A percentile compares a stretch with the other conserved stretches of the same genome.
Evolutionary conservation across 768 basidiomycete species (phyloP).

Genomic region (Mycena metata): DNA sequence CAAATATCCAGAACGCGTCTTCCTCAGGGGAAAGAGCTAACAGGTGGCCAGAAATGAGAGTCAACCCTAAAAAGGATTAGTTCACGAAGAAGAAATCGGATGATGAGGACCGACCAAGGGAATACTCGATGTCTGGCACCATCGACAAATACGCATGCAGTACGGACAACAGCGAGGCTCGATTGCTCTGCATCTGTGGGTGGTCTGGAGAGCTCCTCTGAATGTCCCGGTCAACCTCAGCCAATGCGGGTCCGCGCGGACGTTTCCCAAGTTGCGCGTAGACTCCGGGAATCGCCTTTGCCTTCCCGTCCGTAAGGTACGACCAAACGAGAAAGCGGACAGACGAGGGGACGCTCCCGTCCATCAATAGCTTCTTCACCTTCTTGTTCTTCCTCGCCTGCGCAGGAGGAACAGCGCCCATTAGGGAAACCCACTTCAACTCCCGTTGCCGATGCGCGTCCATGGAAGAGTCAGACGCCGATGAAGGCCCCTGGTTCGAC

Average conservation of each 20-base stretch:
- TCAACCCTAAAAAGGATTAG: constrained; percentile 63
- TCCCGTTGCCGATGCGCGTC: constrained; percentile 84
- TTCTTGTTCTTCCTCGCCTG: constrained; percentile 86
- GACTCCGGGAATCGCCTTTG: constrained; percentile 74
- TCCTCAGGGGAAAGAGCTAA: constrained; percentile 85
- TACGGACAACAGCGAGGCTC: constrained; percentile 68
- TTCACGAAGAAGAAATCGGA: constrained; percentile 5
- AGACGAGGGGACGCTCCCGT: constrained; percentile 82
- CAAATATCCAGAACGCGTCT: constrained; percentile 92
- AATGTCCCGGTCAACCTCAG: constrained; percentile 73
- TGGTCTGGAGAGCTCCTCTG: constrained; percentile 67
- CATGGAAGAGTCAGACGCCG: constrained; percentile 54
- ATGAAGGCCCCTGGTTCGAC: constrained; percentile 43
- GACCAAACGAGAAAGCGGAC: constrained; percentile 91
- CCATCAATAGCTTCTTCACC: constrained; percentile 76
- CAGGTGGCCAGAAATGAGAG: constrained; percentile 78
- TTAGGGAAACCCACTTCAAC: constrained; percentile 77
- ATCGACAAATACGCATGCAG: constrained; percentile 84
- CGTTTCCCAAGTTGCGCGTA: constrained; percentile 75
- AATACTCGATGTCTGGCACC: constrained; percentile 87
- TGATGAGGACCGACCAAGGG: constrained; percentile 60
- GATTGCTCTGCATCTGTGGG: constrained; percentile 67
- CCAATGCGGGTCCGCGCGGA: constrained; percentile 61
- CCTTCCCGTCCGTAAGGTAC: constrained; percentile 82
- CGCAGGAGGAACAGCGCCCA: constrained; percentile 68